Conservation (phyloP, 768 basidiomycete genomes). For the Leucogyrophana mollusca region DNA sequence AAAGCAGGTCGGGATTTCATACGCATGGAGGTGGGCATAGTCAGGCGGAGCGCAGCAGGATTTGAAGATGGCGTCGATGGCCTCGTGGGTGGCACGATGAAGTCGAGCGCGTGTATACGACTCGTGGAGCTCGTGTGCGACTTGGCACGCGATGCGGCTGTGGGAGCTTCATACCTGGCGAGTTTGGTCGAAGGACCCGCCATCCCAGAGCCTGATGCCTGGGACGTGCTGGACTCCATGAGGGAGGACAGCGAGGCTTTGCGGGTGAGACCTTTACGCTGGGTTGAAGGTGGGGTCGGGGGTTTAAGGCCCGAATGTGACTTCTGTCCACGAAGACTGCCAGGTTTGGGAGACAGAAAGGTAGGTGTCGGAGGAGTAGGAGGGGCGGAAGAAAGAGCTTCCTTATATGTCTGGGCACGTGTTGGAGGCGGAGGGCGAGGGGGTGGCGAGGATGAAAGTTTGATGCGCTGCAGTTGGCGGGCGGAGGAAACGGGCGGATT, state of each 20-base stretch:
- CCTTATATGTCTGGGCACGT: conserved; percentile 62
- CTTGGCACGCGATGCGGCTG: conserved; percentile 80
- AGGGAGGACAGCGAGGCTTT: conserved; percentile 81
- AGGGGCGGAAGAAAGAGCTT: conserved; percentile 48
- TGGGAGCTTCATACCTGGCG: conserved; percentile 72
- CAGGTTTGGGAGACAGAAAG: conserved; percentile 67
- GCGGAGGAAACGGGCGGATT: conserved; percentile 69
- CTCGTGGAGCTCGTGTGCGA: conserved; percentile 63
- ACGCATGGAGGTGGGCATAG: conserved; percentile 83
- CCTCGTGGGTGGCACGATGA: conserved; percentile 70
- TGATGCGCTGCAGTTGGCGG: conserved; percentile 65
- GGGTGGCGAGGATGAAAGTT: conserved; percentile 70
- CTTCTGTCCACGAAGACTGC: conserved; percentile 79
- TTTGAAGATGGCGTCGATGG: conserved; percentile 81
- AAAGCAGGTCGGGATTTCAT: conserved; percentile 74
- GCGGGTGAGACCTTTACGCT: conserved; percentile 58
- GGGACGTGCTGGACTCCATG: conserved; percentile 56
- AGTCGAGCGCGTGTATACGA: conserved; percentile 57
- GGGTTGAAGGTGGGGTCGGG: conserved; percentile 63
- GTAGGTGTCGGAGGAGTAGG: conserved; percentile 48
- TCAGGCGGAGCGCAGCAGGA: conserved; percentile 73
- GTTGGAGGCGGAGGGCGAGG: conserved; percentile 44
- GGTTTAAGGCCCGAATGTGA: conserved; percentile 82
- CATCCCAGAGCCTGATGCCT: conserved; percentile 54
- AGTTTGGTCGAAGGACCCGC: conserved; percentile 36